These are phyloP conservation scores for Ascosphaera aggregata DNA, from an alignment of 2,329 filamentous ascomycete species.

Conservation along the genomic window DNA sequence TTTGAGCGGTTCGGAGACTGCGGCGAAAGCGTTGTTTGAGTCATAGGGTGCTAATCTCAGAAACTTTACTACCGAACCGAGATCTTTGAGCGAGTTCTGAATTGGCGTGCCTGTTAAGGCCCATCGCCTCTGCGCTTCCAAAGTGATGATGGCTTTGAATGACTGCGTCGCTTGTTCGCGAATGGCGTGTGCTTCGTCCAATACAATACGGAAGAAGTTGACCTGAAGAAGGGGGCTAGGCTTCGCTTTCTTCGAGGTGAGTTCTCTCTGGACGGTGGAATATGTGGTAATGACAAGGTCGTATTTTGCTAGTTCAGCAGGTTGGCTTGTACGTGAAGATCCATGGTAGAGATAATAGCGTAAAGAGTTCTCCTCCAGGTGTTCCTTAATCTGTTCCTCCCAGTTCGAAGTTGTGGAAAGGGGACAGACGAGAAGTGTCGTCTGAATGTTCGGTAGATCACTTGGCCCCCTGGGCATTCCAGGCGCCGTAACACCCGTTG, in stretches of 20 bases:
- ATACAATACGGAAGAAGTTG: slow-evolving; percentile 80
- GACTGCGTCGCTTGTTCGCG: slow-evolving; percentile 62
- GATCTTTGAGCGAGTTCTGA: slow-evolving; percentile 78
- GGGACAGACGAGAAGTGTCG: slow-evolving; percentile 71
- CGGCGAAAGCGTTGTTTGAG: slow-evolving; percentile 48
- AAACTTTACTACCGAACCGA: slow-evolving; percentile 70
- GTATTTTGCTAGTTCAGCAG: slow-evolving; percentile 42
- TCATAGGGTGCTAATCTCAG: slow-evolving; percentile 69
- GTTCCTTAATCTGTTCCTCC: slow-evolving; percentile 74
- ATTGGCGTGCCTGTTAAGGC: slow-evolving; percentile 94
- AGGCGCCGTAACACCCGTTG: slow-evolving; percentile 10
- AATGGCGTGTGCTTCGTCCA: slow-evolving; percentile 90
- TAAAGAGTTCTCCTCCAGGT: slow-evolving; percentile 41
- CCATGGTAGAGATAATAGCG: slow-evolving; percentile 76
- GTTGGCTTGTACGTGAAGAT: slow-evolving; percentile 44
- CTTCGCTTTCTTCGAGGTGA: slow-evolving; percentile 39
- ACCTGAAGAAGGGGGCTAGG: slow-evolving; percentile 46
- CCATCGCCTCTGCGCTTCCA: slow-evolving; percentile 69
- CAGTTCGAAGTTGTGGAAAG: slow-evolving; percentile 85
- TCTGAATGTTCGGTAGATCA: slow-evolving; percentile 37
- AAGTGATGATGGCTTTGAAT: slow-evolving; percentile 60
- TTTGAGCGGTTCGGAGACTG: slow-evolving; percentile 73
- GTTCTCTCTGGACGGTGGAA: slow-evolving; percentile 62
- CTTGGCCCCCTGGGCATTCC: not conserved
- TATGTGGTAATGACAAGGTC: slow-evolving; percentile 89